These are phyloP conservation scores for Trichoderma citrinoviride DNA, from an alignment of 2,329 filamentous ascomycete genomes.

Conservation along the genomic window DNA sequence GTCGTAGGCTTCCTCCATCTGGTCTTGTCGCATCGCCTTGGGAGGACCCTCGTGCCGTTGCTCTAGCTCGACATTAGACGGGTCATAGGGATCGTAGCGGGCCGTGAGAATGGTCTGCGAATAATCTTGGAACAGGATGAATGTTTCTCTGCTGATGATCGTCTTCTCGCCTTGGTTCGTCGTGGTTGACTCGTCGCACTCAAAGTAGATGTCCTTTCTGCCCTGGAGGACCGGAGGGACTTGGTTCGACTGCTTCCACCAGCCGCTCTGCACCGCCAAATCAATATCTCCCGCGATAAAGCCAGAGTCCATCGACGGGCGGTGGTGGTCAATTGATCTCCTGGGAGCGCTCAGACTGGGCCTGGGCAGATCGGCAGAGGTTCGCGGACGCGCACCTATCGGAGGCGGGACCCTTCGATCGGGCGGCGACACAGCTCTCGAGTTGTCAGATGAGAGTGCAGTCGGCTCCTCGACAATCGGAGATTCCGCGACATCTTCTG, in stretches of 20 bases:
- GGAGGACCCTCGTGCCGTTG: conserved; percentile 87
- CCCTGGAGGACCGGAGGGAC: conserved; percentile 79
- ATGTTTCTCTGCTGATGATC: conserved; percentile 74
- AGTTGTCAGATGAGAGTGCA: conserved; percentile 46
- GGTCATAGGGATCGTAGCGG: conserved; percentile 72
- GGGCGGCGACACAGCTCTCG: conserved; percentile 44
- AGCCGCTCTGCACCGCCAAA: conserved; percentile 67
- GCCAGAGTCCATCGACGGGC: conserved; percentile 73
- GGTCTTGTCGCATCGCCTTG: conserved; percentile 79
- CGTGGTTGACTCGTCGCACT: conserved; percentile 74
- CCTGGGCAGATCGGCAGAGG: conserved; percentile 39
- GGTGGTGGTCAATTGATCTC: conserved; percentile 70
- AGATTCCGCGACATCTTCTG: conserved; percentile 26
- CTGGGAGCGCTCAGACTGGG: conserved; percentile 37
- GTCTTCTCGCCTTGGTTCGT: conserved; percentile 68
- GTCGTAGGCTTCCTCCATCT: conserved; percentile 83
- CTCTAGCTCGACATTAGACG: conserved; percentile 70
- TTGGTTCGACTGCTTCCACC: conserved; percentile 82
- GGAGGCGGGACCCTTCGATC: conserved; percentile 47
- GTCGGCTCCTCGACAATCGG: conserved; percentile 43
- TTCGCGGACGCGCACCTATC: conserved; percentile 29
- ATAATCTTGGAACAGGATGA: conserved; percentile 91
- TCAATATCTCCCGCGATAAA: conserved; percentile 89
- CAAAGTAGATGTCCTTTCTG: conserved; percentile 77
- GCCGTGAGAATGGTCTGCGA: conserved; percentile 88